Conservation (phyloP, 495 filamentous ascomycete species). For the Hypomontagnella monticulosa region DNA sequence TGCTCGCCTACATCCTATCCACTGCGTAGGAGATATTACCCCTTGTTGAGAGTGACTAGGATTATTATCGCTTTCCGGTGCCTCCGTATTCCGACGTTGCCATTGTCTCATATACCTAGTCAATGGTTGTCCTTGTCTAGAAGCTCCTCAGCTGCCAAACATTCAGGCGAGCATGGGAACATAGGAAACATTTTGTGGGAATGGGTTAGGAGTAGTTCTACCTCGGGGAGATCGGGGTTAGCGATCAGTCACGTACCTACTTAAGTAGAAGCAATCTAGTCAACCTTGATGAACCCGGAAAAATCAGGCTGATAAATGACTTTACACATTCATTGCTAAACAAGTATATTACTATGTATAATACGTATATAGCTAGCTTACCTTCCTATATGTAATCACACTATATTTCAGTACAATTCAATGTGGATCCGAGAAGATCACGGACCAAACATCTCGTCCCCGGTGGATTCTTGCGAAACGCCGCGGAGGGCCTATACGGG, state of each 20-base stretch:
- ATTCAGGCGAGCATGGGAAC: conserved; percentile 4
- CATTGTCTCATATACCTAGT: conserved; percentile 28
- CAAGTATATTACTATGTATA: conserved; percentile 10
- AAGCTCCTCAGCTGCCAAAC: conserved; percentile 7
- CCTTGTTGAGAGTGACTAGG: conserved; percentile 21
- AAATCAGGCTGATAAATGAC: conserved; percentile 35
- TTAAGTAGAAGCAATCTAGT: conserved; percentile 9
- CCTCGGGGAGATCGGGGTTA: conserved; percentile 13
- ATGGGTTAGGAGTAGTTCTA: conserved; percentile 10
- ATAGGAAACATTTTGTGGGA: conserved; percentile 3
- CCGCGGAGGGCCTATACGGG: conserved; percentile 28
- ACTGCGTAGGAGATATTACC: not conserved
- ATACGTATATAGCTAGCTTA: not conserved
- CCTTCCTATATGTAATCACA: too few relatives aligned
- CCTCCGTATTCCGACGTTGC: conserved; percentile 27
- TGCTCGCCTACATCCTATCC: conserved; percentile 1
- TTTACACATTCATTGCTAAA: conserved; percentile 8
- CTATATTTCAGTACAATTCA: not conserved
- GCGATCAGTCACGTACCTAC: not conserved
- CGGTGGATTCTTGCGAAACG: conserved; percentile 38
- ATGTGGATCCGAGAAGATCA: conserved; percentile 29
- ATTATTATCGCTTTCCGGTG: conserved; percentile 19
- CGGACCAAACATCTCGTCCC: conserved; percentile 20
- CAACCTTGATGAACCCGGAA: conserved; percentile 26
- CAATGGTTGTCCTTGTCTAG: not conserved